Evolutionary conservation across 2,329 filamentous ascomycete species (phyloP), one percentile per base, ranked within the genome.

Genomic region (Phoma sp.): DNA sequence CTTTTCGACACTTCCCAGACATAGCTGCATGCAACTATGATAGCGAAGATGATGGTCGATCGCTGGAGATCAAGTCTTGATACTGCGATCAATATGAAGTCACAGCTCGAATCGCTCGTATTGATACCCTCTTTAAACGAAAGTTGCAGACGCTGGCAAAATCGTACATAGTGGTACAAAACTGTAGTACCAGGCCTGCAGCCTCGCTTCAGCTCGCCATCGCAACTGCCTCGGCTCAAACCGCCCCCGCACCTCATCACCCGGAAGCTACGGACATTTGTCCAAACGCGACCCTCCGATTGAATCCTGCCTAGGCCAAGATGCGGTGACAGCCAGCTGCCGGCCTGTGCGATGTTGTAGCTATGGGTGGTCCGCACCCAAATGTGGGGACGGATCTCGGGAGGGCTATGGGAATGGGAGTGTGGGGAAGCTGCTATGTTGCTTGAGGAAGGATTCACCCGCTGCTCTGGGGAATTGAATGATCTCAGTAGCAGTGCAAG

Each of bases 201-300:
- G 29, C 24, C 33, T 47, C 44, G 44, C 35, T 30, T 23, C 25
- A 23, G 33, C 27, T 29, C 27, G 33, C 30, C 10, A 11, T 8
- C 36, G 10, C 36, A 6, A 25, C 9, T 42, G 38, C 46, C 46
- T 49, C 46, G 46, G 46, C 22, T 42, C 25, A 22, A 39, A 27
- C n/a, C 38, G 27, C 29, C 46, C 46, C 46, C 46, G 46, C 46
- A 42, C 10, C 44, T 30, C 13, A 38, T 11, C n/a, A 29, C 43
- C 9, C 36, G 35, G 27, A 32, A 39, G 44, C 36, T 14, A 23
- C 36, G 24, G 44, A 30, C 46, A 36, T 8, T 25, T 13, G 4
- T 13, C 37, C 18, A 25, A 2, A 32, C 36, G 14, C 29, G 18
- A 6, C 13, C 25, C 22, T 7, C 36, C 36, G 10, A 25, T 7